These are phyloP conservation scores for Aspergillus pseudotamarii DNA, from an alignment of 2,329 filamentous ascomycete genomes.

Conservation along the genomic window DNA sequence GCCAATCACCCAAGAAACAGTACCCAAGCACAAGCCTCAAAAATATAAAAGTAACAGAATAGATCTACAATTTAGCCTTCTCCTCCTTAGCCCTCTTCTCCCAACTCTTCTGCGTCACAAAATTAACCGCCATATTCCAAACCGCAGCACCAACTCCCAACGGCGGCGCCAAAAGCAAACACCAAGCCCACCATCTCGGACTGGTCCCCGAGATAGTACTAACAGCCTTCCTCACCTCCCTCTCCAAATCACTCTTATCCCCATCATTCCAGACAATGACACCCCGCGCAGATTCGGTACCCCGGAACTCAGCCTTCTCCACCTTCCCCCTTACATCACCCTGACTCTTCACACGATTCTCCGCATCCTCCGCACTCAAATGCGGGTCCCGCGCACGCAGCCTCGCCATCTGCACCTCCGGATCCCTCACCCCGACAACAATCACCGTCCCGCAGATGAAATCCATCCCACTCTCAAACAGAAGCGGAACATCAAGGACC, in stretches of 20 bases:
- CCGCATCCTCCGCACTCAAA: conserved; percentile 80
- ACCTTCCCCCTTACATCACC: conserved; percentile 85
- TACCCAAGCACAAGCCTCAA: no score
- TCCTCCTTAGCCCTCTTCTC: conserved; percentile 59
- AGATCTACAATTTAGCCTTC: conserved; percentile 60
- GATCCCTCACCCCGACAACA: conserved; percentile 82
- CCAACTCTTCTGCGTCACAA: conserved; percentile 71
- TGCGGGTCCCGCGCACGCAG: conserved; percentile 75
- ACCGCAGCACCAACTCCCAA: conserved; percentile 68
- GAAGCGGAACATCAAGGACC: conserved; percentile 85
- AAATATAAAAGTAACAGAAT: neutral
- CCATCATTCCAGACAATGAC: conserved; percentile 92
- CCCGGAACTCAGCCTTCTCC: conserved; percentile 67
- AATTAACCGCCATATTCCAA: conserved; percentile 75
- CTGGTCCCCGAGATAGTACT: conserved; percentile 62
- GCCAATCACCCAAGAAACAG: neutral
- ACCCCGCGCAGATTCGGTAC: conserved; percentile 60
- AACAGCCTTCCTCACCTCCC: conserved; percentile 69
- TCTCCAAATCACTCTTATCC: conserved; percentile 68
- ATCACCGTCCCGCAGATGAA: conserved; percentile 80
- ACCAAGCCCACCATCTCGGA: conserved; percentile 82
- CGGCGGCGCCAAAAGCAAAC: conserved; percentile 70
- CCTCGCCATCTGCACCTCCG: conserved; percentile 78
- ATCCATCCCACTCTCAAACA: conserved; percentile 89
- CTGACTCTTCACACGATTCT: conserved; percentile 84